phyloP scores from a whole-genome alignment of 2,329 filamentous ascomycete species.

The Bipolaris zeicola region DNA sequence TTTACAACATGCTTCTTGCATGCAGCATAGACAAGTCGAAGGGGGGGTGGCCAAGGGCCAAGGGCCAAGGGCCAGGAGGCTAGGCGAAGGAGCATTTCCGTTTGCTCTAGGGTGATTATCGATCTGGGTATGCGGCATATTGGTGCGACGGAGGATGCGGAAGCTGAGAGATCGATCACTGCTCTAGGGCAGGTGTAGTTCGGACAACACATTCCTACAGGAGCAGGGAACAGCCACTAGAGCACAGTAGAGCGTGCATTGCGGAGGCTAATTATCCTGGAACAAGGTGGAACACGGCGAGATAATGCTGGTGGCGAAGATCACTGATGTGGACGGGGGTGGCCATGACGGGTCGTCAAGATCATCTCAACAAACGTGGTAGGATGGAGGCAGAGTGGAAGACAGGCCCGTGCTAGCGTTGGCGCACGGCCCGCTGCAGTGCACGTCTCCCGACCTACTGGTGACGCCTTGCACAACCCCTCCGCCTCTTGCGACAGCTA shows the following conservation, averaged over 20 bases:
- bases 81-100: neutral
- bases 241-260: conserved; percentile 3
- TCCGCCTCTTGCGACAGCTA: conserved; percentile 9
- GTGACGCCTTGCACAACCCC: conserved; percentile 6
- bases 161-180: conserved; percentile 5
- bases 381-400: neutral
- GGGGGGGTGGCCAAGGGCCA: neutral
- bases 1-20: conserved; percentile 3
- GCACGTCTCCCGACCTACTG: conserved; percentile 7
- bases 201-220: conserved; percentile 1
- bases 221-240: conserved; percentile 2
- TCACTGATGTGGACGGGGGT: conserved; percentile 12
- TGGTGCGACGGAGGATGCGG: conserved; percentile 10
- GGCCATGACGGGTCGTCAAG: neutral
- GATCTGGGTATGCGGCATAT: conserved; percentile 2
- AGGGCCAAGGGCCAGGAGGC: neutral
- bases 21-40: neutral
- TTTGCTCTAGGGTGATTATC: neutral
- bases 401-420: conserved; percentile 13
- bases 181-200: neutral
- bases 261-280: conserved; percentile 3
- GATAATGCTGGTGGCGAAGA: conserved; percentile 8
- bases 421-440: conserved; percentile 4
- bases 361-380: conserved; percentile 11
- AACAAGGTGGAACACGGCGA: conserved; percentile 3